Conservation (phyloP, 345 rosid genomes). For the Populus pruinosa region DNA sequence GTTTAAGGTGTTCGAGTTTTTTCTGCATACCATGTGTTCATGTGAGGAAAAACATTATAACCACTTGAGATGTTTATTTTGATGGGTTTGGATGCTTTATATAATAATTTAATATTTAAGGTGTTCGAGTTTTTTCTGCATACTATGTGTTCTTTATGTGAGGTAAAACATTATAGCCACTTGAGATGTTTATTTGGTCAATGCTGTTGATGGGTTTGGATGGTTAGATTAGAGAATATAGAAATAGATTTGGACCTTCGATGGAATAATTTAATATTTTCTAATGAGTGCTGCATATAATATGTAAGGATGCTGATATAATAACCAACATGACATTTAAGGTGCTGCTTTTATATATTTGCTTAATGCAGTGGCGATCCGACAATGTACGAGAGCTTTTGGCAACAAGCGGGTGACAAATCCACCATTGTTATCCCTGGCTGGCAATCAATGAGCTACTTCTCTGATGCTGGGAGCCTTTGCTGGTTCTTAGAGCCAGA, state of each 20-base stretch:
- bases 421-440: constrained; percentile 73
- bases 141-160: no score
- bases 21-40: not conserved
- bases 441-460: constrained; percentile 85
- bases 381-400: constrained; percentile 71
- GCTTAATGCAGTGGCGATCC: constrained; percentile 80
- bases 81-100: not conserved
- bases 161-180: no score
- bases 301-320: not conserved
- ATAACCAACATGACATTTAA: not conserved
- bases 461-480: constrained; percentile 56
- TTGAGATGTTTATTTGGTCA: not conserved
- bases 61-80: not conserved
- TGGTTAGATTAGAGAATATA: not conserved
- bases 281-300: not conserved
- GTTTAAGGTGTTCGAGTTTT: not conserved
- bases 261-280: not conserved
- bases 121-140: not conserved
- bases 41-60: no score
- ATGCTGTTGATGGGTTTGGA: not conserved
- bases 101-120: not conserved
- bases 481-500: constrained; percentile 95
- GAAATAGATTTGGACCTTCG: not conserved
- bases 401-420: constrained; percentile 65
- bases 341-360: constrained; percentile 5